Evolutionary conservation across 805 yeast genomes (phyloP), one percentile per base, ranked within the genome.

Genomic region (Candida silvicultrix): DNA sequence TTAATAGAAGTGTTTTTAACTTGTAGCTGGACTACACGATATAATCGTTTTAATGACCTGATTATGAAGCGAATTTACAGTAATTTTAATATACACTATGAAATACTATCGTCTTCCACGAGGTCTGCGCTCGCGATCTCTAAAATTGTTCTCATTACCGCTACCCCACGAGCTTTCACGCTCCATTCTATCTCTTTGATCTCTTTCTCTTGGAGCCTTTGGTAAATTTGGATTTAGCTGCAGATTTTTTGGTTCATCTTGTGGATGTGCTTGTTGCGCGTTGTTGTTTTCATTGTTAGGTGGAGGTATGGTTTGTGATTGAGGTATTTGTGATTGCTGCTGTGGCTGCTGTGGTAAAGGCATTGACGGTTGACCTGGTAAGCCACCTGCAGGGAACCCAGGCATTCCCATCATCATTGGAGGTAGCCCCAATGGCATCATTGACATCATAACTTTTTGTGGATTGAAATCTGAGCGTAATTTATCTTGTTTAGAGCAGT

Each of bases 401-500:
- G 63, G 63, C 58, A 63, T 55, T 8, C 60, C 61, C 16, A 62
- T 48, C 58, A 65, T 65, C 38, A 66, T 65, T 57, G 64, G 64
- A 16, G 66, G 66, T 41, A 64, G 59, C 20, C 67, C 64, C 55
- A 55, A 57, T 18, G 70, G 69, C 74, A 75, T 75, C 61, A 78
- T 68, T 54, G 78, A 80, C 60, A 80, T 80, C 75, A 88, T 77
- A 19, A 88, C 70, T 58, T 85, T 89, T 46, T 83, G 86, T 3
- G 95, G 94, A 49, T 87, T 85, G 67, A 81, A 90, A 49, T 85
- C 90, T 6, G 83, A 82, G 45, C 94, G 75, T 42, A 84, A 58
- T 53, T 80, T 82, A 63, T 90, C 96, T 60, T 90, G 97, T 63
- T 88, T 89, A 38, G 82, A 73, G 55, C 96, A 82, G 66, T 94